phyloP scores from a whole-genome alignment of 805 yeast genomes.

The Candida sanyiensis region DNA sequence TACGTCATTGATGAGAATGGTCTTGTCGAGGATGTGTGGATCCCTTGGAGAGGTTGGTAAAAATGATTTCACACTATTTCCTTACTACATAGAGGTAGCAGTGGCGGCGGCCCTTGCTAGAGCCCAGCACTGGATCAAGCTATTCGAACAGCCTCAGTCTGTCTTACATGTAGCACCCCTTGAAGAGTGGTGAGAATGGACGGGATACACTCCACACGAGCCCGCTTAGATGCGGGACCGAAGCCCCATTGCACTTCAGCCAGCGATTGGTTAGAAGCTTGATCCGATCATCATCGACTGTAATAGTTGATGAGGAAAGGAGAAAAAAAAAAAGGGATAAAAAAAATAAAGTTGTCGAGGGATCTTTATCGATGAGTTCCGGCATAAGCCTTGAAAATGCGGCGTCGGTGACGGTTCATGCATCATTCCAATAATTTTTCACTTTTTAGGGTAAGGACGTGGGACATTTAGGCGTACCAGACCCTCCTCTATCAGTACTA shows the following conservation, averaged over 20 bases:
- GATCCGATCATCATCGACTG: conserved; percentile 50
- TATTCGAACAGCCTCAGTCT: conserved; percentile 30
- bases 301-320: conserved; percentile 45
- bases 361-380: too few species aligned
- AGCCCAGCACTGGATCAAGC: conserved; percentile 7
- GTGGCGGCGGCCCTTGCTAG: too few species aligned
- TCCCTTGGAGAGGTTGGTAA: conserved; percentile 52
- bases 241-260: conserved; percentile 8
- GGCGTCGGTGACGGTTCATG: conserved; percentile 1
- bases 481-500: background rate
- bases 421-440: conserved; percentile 7
- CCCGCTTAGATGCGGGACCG: conserved; percentile 30
- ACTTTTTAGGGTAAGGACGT: background rate
- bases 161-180: conserved; percentile 33
- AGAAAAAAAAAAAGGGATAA: conserved; percentile 4
- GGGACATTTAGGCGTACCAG: background rate
- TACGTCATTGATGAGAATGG: conserved; percentile 46
- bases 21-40: conserved; percentile 55
- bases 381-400: too few species aligned
- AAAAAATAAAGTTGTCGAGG: background rate
- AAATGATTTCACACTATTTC: too few species aligned
- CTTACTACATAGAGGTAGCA: too few species aligned
- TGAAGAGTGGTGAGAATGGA: conserved; percentile 45
- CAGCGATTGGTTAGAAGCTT: conserved; percentile 31
- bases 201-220: conserved; percentile 50